Evolutionary conservation across 495 filamentous ascomycete genomes (phyloP).

Genomic region (Monascus purpureus): DNA sequence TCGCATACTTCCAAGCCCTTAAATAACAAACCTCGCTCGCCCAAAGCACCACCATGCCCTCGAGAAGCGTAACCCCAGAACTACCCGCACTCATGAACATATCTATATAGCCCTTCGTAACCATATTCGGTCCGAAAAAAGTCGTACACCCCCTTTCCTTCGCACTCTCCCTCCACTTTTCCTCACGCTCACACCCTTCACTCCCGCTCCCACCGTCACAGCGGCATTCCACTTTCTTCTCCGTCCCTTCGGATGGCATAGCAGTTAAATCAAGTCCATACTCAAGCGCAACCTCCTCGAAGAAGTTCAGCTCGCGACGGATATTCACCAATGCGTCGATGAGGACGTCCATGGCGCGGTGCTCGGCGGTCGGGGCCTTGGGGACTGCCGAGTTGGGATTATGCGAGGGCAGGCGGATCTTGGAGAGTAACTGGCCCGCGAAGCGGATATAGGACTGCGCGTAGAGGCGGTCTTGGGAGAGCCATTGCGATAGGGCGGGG

Average conservation of each 20-base stretch:
- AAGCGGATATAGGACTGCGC: slow-evolving; percentile 59
- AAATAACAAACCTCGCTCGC: slow-evolving; percentile 56
- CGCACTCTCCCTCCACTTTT: neutral
- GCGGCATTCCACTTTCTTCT: no score
- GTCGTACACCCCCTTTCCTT: slow-evolving; percentile 3
- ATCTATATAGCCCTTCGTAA: slow-evolving; percentile 39
- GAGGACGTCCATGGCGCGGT: slow-evolving; percentile 43
- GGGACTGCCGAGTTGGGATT: slow-evolving; percentile 11
- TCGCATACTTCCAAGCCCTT: slow-evolving; percentile 44
- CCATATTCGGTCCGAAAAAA: slow-evolving; percentile 22
- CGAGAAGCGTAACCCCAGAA: slow-evolving; percentile 34
- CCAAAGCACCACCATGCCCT: slow-evolving; percentile 60
- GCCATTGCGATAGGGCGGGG: slow-evolving; percentile 46
- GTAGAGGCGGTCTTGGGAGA: slow-evolving; percentile 64
- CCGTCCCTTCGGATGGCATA: slow-evolving; percentile 13
- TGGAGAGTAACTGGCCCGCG: slow-evolving; percentile 49
- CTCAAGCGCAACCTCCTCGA: slow-evolving; percentile 46
- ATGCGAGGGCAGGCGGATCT: slow-evolving; percentile 40
- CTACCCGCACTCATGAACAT: slow-evolving; percentile 38
- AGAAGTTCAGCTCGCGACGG: slow-evolving; percentile 51
- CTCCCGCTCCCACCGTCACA: neutral
- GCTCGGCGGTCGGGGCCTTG: slow-evolving; percentile 13
- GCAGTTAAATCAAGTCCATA: slow-evolving; percentile 44
- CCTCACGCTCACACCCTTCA: slow-evolving; percentile 2
- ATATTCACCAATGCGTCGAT: slow-evolving; percentile 53